Evolutionary conservation across 192 early-diverging fungal species (phyloP), one percentile per base, ranked within the genome.

Genomic region (Linnemannia zychae): DNA sequence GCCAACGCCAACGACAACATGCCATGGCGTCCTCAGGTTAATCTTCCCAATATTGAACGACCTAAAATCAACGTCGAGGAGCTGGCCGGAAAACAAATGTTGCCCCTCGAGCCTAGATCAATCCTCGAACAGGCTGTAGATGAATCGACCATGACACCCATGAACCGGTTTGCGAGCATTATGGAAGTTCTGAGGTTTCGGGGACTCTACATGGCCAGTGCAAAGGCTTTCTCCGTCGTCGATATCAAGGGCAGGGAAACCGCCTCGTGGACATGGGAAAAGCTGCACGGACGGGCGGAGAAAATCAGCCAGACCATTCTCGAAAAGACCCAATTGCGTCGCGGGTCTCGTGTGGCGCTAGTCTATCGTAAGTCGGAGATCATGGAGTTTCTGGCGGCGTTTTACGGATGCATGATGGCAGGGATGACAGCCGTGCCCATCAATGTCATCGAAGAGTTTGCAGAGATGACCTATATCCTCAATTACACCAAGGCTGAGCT

Each of bases 341-440:
- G 88, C 18, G 96, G 95, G 11, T 93, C 93, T 63, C 89, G 92
- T 7, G 92, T 97, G 4, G 95, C 95, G 3, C 87, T 97, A 28
- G 89, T 97, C 36, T 97, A 95, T 85, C 91, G 94, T 50, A 96
- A 95, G 80, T 90, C 90, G 47, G 96, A 97, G 79, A 90, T 95
- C 48, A 78, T 95, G 66, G 96, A 97, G n/a, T 96, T 94, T 79
- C 79, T 96, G n/a, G 93, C 92, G 11, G 94, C 94, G 15, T 79
- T 97, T 66, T 94, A 92, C 76, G 96, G 94, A n/a, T 96, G 96
- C 80, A 93, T 97, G 79, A 91, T 93, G 75, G 92, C 92, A 15
- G 96, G 96, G 31, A 87, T 95, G 84, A 92, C 94, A 3, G 96
- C 96, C 4, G 96, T 97, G 17, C 96, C 96, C 12, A 91, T 97